Conservation (phyloP, 148 eudicot genomes). For the Vaccinium vitisidaea region DNA sequence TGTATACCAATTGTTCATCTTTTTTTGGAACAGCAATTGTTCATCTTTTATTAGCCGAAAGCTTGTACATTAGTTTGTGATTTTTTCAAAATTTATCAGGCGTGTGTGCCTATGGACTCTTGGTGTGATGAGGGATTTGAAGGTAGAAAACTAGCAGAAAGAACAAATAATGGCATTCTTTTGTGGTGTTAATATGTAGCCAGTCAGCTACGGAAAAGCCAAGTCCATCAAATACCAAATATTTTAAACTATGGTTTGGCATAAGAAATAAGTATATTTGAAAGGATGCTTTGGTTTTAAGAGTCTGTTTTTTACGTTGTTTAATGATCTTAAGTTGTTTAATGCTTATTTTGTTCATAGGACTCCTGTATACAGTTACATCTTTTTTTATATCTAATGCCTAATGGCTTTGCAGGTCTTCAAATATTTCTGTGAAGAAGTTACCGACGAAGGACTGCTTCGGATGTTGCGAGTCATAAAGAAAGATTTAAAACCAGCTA, state of each 20-base stretch:
- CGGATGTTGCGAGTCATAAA: constrained; percentile 86
- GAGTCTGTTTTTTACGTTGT: not conserved
- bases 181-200: not conserved
- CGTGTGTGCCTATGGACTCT: not conserved
- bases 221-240: not conserved
- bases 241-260: not conserved
- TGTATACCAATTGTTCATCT: not conserved
- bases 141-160: not conserved
- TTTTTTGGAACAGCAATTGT: not conserved
- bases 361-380: not conserved
- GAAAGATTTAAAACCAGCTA: constrained; percentile 89
- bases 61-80: not conserved
- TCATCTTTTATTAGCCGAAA: not conserved
- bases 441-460: constrained; percentile 79
- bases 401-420: constrained; percentile 58
- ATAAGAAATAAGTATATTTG: not conserved
- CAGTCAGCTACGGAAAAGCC: not conserved
- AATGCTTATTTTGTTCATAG: not conserved
- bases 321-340: not conserved
- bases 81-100: not conserved
- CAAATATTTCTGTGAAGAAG: constrained; percentile 61
- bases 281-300: not conserved
- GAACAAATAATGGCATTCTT: not conserved
- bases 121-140: not conserved
- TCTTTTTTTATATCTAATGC: not conserved